Conservation (phyloP, 495 filamentous ascomycete species). For the Parathielavia hyrcaniae region DNA sequence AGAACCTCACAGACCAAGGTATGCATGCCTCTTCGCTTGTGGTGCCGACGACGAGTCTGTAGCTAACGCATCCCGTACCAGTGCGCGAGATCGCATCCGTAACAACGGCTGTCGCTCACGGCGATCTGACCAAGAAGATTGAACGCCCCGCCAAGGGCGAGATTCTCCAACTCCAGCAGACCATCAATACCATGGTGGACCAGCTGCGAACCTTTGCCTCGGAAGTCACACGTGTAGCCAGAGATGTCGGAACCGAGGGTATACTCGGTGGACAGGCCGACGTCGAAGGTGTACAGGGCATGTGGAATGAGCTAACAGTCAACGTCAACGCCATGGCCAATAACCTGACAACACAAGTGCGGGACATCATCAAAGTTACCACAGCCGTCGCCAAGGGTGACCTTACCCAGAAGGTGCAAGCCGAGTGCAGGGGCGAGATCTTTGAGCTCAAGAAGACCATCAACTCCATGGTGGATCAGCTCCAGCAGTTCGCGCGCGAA, state of each 20-base stretch:
- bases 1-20: slow-evolving; percentile 57
- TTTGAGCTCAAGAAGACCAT: slow-evolving; percentile 93
- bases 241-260: slow-evolving; percentile 96
- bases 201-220: slow-evolving; percentile 95
- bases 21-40: slow-evolving; percentile 16
- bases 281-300: slow-evolving; percentile 74
- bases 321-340: slow-evolving; percentile 99
- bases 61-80: slow-evolving; percentile 22
- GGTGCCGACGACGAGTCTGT: background rate
- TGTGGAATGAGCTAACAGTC: slow-evolving; percentile 95
- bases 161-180: slow-evolving; percentile 93
- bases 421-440: slow-evolving; percentile 95
- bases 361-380: slow-evolving; percentile 98
- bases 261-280: slow-evolving; percentile 95
- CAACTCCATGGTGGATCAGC: slow-evolving; percentile 98
- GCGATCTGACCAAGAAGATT: slow-evolving; percentile 94
- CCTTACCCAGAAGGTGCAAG: slow-evolving; percentile 93
- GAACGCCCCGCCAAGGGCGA: slow-evolving; percentile 90
- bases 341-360: slow-evolving; percentile 94
- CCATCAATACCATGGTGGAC: slow-evolving; percentile 99
- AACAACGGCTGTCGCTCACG: slow-evolving; percentile 92
- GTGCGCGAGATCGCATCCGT: slow-evolving; percentile 97
- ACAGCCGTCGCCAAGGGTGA: slow-evolving; percentile 95
- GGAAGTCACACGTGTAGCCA: slow-evolving; percentile 91
- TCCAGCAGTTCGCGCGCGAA: slow-evolving; percentile 94